Evolutionary conservation across 805 yeast genomes (phyloP).

Genomic region (Saturnispora gosingensis): DNA sequence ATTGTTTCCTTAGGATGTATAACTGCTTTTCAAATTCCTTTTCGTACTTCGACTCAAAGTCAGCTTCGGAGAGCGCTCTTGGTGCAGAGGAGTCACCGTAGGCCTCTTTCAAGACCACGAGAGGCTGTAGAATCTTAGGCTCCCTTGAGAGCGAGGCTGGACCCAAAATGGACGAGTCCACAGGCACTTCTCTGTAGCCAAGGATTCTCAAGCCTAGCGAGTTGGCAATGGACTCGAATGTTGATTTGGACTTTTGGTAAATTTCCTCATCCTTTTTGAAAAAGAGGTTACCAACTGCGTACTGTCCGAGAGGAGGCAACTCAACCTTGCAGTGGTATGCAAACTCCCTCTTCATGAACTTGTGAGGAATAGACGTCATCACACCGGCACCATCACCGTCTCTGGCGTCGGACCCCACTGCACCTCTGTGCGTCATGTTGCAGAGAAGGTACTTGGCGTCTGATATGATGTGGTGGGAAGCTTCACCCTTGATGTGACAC

Average conservation of each 20-base stretch:
- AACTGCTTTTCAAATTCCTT: slow-evolving; percentile 73
- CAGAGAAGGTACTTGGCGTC: slow-evolving; percentile 84
- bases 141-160: slow-evolving; percentile 92
- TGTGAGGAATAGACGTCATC: slow-evolving; percentile 85
- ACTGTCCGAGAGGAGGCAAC: slow-evolving; percentile 75
- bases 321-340: slow-evolving; percentile 54
- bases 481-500: slow-evolving; percentile 81
- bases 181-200: slow-evolving; percentile 94
- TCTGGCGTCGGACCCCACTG: slow-evolving; percentile 89
- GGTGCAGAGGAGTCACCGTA: slow-evolving; percentile 32
- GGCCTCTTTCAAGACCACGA: slow-evolving; percentile 58
- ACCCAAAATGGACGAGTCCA: slow-evolving; percentile 87
- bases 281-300: slow-evolving; percentile 91
- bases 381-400: slow-evolving; percentile 99
- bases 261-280: slow-evolving; percentile 80
- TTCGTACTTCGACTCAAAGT: slow-evolving; percentile 46
- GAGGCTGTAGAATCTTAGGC: slow-evolving; percentile 87
- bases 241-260: slow-evolving; percentile 57
- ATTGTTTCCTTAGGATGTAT: slow-evolving; percentile 78
- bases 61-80: slow-evolving; percentile 34
- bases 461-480: slow-evolving; percentile 85
- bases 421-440: slow-evolving; percentile 99
- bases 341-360: slow-evolving; percentile 78
- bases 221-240: slow-evolving; percentile 74
- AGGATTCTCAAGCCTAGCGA: slow-evolving; percentile 72